Evolutionary conservation across 176 grass and related monocot species (phyloP).

Genomic region (Thalia dealbata): DNA sequence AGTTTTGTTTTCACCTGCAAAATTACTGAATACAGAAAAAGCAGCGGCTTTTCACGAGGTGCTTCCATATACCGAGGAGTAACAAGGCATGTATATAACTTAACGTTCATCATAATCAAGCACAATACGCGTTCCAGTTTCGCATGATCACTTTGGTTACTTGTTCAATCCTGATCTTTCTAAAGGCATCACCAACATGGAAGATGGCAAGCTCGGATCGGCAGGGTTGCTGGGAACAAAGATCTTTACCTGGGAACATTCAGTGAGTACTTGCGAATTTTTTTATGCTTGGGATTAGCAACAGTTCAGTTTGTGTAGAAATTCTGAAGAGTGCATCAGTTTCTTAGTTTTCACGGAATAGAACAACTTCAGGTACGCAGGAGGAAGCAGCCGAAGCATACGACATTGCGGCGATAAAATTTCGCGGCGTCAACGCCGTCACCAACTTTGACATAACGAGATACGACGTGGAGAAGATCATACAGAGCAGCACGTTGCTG

Average conservation of each 20-base stretch:
- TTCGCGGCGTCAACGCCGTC: conserved; percentile 80
- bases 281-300: not conserved
- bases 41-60: conserved; percentile 93
- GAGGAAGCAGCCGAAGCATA: conserved; percentile 96
- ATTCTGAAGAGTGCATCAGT: too few relatives aligned
- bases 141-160: not conserved
- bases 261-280: conserved; percentile 61
- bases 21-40: conserved; percentile 42
- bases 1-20: not conserved
- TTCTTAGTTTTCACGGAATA: not conserved
- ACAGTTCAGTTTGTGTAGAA: too few relatives aligned
- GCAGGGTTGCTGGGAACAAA: conserved; percentile 94
- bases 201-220: conserved; percentile 94
- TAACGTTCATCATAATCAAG: not conserved
- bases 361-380: conserved; percentile 47
- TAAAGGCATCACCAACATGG: conserved; percentile 93
- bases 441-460: conserved; percentile 90
- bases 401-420: conserved; percentile 93
- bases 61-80: conserved; percentile 94
- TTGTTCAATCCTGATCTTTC: conserved; percentile 1
- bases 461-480: conserved; percentile 68
- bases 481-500: conserved; percentile 62
- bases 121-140: conserved; percentile 5
- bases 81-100: conserved; percentile 45
- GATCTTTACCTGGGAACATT: conserved; percentile 97